phyloP scores from a whole-genome alignment of 257 asterid genomes.

The Cruciata laevipes region DNA sequence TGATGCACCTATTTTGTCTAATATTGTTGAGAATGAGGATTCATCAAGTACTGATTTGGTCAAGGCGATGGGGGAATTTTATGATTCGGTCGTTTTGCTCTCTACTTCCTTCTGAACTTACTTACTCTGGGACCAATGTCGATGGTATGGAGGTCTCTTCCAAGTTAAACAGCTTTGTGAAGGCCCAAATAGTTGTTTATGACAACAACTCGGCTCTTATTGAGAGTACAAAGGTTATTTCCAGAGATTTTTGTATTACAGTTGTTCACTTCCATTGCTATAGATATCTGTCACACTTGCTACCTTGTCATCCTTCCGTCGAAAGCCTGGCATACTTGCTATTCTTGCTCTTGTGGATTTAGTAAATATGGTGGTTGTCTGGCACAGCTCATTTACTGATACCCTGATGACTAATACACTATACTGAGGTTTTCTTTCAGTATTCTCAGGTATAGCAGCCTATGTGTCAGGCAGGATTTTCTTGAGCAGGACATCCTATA shows the following conservation, averaged over 20 bases:
- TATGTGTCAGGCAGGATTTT: no score
- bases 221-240: conserved; percentile 48
- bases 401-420: conserved; percentile 39
- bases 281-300: no score
- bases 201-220: conserved; percentile 72
- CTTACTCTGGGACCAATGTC: conserved; percentile 45
- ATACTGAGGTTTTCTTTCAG: no score
- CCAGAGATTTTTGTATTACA: conserved; percentile 8
- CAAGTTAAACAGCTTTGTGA: conserved; percentile 78
- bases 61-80: conserved; percentile 50
- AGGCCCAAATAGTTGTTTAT: conserved; percentile 70
- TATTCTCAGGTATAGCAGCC: no score
- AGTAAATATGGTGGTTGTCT: conserved; percentile 47
- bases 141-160: conserved; percentile 28
- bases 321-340: no score
- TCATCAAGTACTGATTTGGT: conserved; percentile 23
- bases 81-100: conserved; percentile 71
- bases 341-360: conserved; percentile 68
- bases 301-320: no score
- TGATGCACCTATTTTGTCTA: conserved; percentile 45
- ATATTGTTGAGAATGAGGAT: conserved; percentile 26
- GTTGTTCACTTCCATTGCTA: no score
- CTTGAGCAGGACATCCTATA: no score
- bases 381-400: conserved; percentile 42
- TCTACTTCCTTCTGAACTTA: conserved; percentile 50